Conservation (phyloP, 805 yeast genomes). For the Hemisphaericaspora nanyangensis region DNA sequence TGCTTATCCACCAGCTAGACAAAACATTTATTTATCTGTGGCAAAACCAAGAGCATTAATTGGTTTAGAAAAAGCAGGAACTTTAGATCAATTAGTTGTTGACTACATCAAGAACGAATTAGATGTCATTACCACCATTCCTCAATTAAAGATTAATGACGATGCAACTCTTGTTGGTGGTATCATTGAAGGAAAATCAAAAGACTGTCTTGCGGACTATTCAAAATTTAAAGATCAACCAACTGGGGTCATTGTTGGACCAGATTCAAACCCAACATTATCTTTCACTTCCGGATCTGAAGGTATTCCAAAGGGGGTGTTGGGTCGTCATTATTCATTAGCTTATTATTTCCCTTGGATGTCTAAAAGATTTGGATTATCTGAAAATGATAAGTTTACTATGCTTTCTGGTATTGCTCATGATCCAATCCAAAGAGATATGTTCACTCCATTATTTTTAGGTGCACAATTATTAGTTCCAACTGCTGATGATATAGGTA, state of each 20-base stretch:
- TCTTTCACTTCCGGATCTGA: conserved; percentile 97
- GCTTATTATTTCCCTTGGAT: conserved; percentile 99
- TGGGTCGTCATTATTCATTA: conserved; percentile 94
- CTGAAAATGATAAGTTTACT: conserved; percentile 82
- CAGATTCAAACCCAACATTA: conserved; percentile 94
- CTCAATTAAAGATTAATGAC: conserved; percentile 71
- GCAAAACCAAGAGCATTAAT: conserved; percentile 91
- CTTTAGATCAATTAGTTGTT: conserved; percentile 70
- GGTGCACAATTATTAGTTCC: conserved; percentile 95
- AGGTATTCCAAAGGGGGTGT: conserved; percentile 97
- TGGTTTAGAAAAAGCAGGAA: conserved; percentile 88
- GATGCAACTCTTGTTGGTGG: conserved; percentile 75
- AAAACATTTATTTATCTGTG: conserved; percentile 85
- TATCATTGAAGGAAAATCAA: conserved; percentile 14
- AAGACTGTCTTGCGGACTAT: conserved; percentile 50
- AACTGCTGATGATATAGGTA: conserved; percentile 95
- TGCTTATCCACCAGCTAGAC: conserved; percentile 98
- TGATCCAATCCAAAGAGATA: conserved; percentile 98
- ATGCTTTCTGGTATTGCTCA: conserved; percentile 99
- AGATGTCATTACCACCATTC: conserved; percentile 67
- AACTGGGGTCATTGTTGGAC: conserved; percentile 92
- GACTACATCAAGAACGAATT: conserved; percentile 73
- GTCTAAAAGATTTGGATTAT: conserved; percentile 78
- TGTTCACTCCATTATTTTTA: conserved; percentile 94
- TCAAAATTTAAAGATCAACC: conserved; percentile 48